A percentile compares a stretch with the other conserved stretches of the same genome.
Conservation (phyloP, 192 early-diverging fungal genomes). For the Funneliformis mosseae region DNA sequence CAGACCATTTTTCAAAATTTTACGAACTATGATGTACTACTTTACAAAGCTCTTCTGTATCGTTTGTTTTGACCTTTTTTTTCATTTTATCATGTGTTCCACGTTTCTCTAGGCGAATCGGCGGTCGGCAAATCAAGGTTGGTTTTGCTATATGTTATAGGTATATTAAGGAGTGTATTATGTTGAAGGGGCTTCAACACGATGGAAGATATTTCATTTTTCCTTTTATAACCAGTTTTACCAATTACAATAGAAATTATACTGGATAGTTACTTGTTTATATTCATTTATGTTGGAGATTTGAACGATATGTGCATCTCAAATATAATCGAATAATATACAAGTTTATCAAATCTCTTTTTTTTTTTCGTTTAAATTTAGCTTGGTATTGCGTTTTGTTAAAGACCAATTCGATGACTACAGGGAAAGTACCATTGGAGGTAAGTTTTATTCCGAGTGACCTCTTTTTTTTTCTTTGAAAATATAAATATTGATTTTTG, state of each 20-base stretch:
- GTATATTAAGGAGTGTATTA: background rate
- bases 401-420: slow-evolving; percentile 94
- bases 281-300: background rate
- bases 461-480: background rate
- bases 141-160: background rate
- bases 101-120: slow-evolving; percentile 53
- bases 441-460: slow-evolving; percentile 34
- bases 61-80: background rate
- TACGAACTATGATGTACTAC: background rate
- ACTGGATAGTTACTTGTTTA: background rate
- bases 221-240: background rate
- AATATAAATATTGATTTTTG: background rate
- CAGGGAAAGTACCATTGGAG: slow-evolving; percentile 91
- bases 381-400: slow-evolving; percentile 83
- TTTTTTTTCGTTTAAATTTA: slow-evolving; percentile 32
- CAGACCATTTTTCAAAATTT: background rate
- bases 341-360: background rate
- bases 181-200: background rate
- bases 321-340: background rate
- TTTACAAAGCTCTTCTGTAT: background rate
- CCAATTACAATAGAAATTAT: background rate
- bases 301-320: background rate
- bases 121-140: slow-evolving; percentile 73
- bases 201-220: background rate
- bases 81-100: background rate